A percentile compares a stretch with the other conserved stretches of the same genome.
Conservation (phyloP, 2,329 filamentous ascomycete genomes). For the Ceratocystis colombiana region DNA sequence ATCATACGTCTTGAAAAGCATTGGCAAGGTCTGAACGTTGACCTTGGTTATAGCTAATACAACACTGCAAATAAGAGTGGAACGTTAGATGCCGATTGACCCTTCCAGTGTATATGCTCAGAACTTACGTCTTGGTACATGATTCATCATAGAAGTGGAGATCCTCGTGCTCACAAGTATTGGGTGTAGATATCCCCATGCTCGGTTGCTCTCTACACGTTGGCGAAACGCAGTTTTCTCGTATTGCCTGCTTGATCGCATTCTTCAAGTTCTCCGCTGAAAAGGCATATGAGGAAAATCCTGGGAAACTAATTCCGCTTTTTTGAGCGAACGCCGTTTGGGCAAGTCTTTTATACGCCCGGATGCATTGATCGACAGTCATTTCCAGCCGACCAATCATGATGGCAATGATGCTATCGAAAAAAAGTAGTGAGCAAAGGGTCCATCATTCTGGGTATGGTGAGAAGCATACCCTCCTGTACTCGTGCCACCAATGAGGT, state of each 20-base stretch:
- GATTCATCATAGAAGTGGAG: background rate
- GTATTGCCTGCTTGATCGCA: background rate
- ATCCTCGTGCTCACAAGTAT: background rate
- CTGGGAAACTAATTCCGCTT: too few species aligned
- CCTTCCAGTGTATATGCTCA: background rate
- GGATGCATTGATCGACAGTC: background rate
- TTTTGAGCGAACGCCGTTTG: background rate
- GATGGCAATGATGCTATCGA: background rate
- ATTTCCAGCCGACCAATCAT: background rate
- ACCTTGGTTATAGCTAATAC: background rate
- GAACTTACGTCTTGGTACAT: constrained; percentile 2
- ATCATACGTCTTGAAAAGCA: constrained; percentile 30
- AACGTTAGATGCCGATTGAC: background rate
- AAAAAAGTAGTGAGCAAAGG: background rate
- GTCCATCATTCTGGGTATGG: constrained; percentile 18
- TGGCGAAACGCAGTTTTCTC: background rate
- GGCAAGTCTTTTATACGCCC: background rate
- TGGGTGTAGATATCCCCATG: background rate
- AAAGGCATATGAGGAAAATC: background rate
- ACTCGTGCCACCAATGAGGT: constrained; percentile 32
- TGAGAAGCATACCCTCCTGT: constrained; percentile 28
- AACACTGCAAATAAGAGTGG: background rate
- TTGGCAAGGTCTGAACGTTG: constrained; percentile 24
- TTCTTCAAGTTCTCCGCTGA: background rate
- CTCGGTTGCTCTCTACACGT: background rate